Conservation (phyloP, 1,284 basidiomycete genomes). For the Inonotus obliquus region DNA sequence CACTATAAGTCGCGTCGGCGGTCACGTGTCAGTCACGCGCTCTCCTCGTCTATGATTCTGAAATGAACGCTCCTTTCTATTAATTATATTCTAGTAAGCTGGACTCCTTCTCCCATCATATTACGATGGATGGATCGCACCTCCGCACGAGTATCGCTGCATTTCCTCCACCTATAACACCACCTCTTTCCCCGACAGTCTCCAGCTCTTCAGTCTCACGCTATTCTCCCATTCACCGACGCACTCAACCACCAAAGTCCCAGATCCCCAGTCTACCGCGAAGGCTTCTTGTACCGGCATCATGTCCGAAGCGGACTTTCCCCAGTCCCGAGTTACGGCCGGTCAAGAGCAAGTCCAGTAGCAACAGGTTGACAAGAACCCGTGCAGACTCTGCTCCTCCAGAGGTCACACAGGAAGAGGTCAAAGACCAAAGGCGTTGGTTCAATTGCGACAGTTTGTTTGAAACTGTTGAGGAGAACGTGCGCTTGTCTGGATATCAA, state of each 20-base stretch:
- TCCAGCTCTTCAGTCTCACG: conserved; percentile 7
- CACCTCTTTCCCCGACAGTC: conserved; percentile 12
- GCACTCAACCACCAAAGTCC: conserved; percentile 8
- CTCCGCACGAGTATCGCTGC: neutral
- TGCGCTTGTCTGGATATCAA: conserved; percentile 58
- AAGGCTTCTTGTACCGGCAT: conserved; percentile 15
- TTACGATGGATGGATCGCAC: neutral
- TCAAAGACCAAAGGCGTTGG: conserved; percentile 7
- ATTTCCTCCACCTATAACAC: neutral
- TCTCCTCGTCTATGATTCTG: too few species aligned
- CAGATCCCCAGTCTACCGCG: conserved; percentile 11
- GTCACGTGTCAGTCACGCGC: too few species aligned
- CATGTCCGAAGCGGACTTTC: neutral
- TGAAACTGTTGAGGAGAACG: conserved; percentile 41
- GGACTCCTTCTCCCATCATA: neutral
- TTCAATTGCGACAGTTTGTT: conserved; percentile 29
- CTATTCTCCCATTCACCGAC: neutral
- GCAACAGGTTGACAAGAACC: neutral
- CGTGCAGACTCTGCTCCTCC: conserved; percentile 12
- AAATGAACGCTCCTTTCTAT: too few species aligned
- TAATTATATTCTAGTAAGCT: neutral
- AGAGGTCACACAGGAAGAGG: neutral
- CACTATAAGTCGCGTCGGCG: too few species aligned
- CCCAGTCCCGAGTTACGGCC: neutral
- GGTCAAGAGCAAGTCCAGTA: conserved; percentile 11